Evolutionary conservation across 345 rosid species (phyloP).

Genomic region (Linum trigynum): DNA sequence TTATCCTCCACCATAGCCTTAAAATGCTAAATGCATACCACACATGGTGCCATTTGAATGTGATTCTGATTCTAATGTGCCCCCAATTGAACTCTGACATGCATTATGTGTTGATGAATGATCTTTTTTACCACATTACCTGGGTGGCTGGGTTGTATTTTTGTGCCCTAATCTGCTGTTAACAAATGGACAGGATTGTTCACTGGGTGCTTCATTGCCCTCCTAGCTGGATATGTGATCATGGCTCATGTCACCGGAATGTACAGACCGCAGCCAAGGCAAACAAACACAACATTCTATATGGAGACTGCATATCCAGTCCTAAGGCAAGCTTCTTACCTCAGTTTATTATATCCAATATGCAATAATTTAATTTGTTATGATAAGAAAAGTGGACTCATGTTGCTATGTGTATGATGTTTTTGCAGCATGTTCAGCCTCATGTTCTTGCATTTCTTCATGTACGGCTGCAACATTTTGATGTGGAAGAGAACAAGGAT

Average conservation of each 20-base stretch:
- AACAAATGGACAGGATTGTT: conserved; percentile 58
- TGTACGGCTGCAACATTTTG: conserved; percentile 93
- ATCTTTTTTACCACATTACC: background rate
- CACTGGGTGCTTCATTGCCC: conserved; percentile 83
- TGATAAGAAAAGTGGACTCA: conserved; percentile 12
- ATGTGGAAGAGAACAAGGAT: conserved; percentile 88
- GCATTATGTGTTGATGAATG: background rate
- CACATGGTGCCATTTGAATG: conserved; percentile 1
- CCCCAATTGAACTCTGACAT: background rate
- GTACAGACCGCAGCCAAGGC: conserved; percentile 51
- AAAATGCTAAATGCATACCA: background rate
- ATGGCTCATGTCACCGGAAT: conserved; percentile 86
- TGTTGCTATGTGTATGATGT: too few relatives aligned
- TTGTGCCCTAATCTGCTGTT: conserved; percentile 4
- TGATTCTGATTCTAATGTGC: background rate
- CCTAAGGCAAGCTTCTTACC: conserved; percentile 53
- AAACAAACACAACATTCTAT: conserved; percentile 33
- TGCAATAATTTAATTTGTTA: background rate
- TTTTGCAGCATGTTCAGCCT: conserved; percentile 88
- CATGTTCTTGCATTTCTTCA: conserved; percentile 71
- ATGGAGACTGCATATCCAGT: conserved; percentile 97
- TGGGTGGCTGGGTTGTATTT: too few relatives aligned
- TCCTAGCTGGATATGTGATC: conserved; percentile 72
- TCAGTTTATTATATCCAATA: background rate
- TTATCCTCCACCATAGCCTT: background rate